Evolutionary conservation across 2,329 filamentous ascomycete genomes (phyloP).

Genomic region (Fusarium aywerte): DNA sequence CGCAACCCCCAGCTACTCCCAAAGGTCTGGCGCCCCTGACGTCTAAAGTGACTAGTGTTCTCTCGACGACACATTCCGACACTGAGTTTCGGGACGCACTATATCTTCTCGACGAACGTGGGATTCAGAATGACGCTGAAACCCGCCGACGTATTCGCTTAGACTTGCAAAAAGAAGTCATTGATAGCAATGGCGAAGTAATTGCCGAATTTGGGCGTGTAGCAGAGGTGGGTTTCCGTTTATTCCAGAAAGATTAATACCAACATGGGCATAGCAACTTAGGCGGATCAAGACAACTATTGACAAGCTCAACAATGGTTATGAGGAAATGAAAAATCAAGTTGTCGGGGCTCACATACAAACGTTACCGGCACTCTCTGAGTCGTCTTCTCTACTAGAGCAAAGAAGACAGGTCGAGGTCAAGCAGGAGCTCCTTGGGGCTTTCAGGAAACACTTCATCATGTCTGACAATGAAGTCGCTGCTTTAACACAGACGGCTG

Average conservation of each 20-base stretch:
- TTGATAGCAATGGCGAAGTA: slow-evolving; percentile 90
- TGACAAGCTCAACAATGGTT: slow-evolving; percentile 80
- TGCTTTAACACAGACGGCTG: slow-evolving; percentile 79
- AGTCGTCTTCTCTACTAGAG: slow-evolving; percentile 77
- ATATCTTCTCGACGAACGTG: slow-evolving; percentile 77
- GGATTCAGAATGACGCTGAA: slow-evolving; percentile 78
- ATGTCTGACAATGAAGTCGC: slow-evolving; percentile 83
- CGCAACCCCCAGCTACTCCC: slow-evolving; percentile 72
- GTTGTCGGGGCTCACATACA: slow-evolving; percentile 79
- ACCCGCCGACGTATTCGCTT: slow-evolving; percentile 82
- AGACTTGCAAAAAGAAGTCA: slow-evolving; percentile 90
- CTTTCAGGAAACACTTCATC: slow-evolving; percentile 85
- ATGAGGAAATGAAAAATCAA: slow-evolving; percentile 81
- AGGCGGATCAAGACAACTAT: slow-evolving; percentile 84
- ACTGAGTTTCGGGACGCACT: slow-evolving; percentile 90
- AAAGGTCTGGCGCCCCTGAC: slow-evolving; percentile 74
- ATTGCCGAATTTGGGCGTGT: slow-evolving; percentile 89
- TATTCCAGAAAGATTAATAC: slow-evolving; percentile 12
- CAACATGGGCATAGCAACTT: slow-evolving; percentile 74
- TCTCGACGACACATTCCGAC: slow-evolving; percentile 93
- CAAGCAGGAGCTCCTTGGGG: slow-evolving; percentile 80
- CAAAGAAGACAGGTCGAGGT: slow-evolving; percentile 79
- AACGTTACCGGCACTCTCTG: slow-evolving; percentile 78
- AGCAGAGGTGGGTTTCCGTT: slow-evolving; percentile 74
- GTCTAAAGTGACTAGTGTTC: slow-evolving; percentile 82